phyloP scores from a whole-genome alignment of 2,329 filamentous ascomycete genomes.

The Talaromyces sp. region DNA sequence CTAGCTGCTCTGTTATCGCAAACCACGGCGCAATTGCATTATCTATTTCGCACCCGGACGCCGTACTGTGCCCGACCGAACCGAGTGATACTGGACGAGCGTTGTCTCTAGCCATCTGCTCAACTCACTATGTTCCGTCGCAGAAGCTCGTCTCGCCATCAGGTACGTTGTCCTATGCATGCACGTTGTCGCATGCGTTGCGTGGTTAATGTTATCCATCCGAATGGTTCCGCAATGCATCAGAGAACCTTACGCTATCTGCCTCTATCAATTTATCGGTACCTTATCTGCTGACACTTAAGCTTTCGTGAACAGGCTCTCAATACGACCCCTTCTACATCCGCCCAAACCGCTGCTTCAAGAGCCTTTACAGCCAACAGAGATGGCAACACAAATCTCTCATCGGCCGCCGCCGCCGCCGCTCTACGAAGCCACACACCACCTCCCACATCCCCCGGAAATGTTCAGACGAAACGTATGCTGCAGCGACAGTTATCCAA shows the following conservation, averaged over 20 bases:
- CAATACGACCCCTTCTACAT: constrained; percentile 62
- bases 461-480: constrained; percentile 85
- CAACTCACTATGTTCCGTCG: constrained; percentile 20
- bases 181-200: not conserved
- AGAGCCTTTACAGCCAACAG: constrained; percentile 72
- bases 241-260: not conserved
- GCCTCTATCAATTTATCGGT: constrained; percentile 14
- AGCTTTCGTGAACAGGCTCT: constrained; percentile 45
- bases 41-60: not conserved
- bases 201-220: not conserved
- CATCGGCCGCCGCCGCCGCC: constrained; percentile 79
- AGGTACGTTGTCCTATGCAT: constrained; percentile 14
- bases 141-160: constrained; percentile 21
- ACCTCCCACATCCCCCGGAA: constrained; percentile 72
- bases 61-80: not conserved
- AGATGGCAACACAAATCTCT: constrained; percentile 63
- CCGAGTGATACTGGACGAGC: constrained; percentile 10
- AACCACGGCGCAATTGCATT: not conserved
- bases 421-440: constrained; percentile 75
- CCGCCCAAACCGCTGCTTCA: constrained; percentile 73
- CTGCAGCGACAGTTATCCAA: constrained; percentile 67
- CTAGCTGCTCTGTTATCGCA: not conserved
- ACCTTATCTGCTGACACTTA: constrained; percentile 17
- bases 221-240: not conserved
- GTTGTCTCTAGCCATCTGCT: constrained; percentile 12